Conservation (phyloP, 2,329 filamentous ascomycete genomes). For the Paecilomyces variotii region DNA sequence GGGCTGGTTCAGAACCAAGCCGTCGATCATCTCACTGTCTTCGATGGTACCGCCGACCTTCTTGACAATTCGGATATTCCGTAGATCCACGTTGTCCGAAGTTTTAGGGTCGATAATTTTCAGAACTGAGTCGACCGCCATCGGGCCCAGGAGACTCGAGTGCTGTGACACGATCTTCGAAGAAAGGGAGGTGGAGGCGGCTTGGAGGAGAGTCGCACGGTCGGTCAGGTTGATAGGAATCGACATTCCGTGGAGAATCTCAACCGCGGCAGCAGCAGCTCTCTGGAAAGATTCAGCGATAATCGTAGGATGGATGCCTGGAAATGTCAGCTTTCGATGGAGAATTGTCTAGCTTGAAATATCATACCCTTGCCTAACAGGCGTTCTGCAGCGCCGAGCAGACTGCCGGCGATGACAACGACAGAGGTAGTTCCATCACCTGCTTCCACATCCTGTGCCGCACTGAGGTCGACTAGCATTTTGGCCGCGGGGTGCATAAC, state of each 20-base stretch:
- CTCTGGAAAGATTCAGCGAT: constrained; percentile 98
- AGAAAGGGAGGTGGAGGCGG: constrained; percentile 90
- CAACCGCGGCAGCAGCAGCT: constrained; percentile 79
- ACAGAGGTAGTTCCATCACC: constrained; percentile 98
- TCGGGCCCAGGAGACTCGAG: constrained; percentile 87
- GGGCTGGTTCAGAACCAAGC: constrained; percentile 81
- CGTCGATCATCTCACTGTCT: constrained; percentile 94
- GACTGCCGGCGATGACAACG: constrained; percentile 91
- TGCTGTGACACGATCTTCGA: constrained; percentile 99
- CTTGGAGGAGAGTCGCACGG: constrained; percentile 84
- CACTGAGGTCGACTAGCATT: constrained; percentile 96
- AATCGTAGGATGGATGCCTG: constrained; percentile 83
- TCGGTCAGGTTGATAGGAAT: constrained; percentile 85
- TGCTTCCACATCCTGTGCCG: constrained; percentile 95
- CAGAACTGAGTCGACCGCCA: constrained; percentile 94
- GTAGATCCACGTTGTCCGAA: constrained; percentile 91
- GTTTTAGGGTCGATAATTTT: constrained; percentile 95
- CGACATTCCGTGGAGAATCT: constrained; percentile 90
- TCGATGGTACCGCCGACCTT: constrained; percentile 98
- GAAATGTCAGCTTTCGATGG: neutral
- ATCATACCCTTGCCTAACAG: constrained; percentile 68
- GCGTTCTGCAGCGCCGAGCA: constrained; percentile 87
- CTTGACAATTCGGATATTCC: constrained; percentile 95
- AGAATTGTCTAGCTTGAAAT: neutral
- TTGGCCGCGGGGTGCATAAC: constrained; percentile 99